Evolutionary conservation across 2,329 filamentous ascomycete genomes (phyloP).

Genomic region (Sarocladium brachiariae): DNA sequence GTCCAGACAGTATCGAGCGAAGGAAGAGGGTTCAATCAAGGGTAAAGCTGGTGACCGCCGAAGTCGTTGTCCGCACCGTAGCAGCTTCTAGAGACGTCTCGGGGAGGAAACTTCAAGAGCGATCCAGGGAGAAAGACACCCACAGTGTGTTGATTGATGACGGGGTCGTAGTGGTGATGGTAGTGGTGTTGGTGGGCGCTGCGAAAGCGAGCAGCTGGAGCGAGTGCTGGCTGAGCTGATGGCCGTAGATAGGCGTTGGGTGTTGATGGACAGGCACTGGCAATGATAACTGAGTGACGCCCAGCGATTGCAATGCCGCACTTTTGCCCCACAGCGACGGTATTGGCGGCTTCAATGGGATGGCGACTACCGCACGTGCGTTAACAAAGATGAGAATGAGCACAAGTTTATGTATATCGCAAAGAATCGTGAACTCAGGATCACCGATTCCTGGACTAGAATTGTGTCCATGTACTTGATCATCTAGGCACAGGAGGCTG

Average conservation of each 20-base stretch:
- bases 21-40: too few species aligned
- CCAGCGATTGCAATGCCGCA: slow-evolving; percentile 5
- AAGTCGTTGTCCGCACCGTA: neutral
- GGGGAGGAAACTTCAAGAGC: neutral
- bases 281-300: slow-evolving; percentile 8
- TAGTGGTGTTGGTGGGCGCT: too few species aligned
- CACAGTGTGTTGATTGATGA: neutral
- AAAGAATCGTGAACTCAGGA: too few species aligned
- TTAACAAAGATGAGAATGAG: neutral
- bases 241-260: slow-evolving; percentile 1
- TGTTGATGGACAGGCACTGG: neutral
- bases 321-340: slow-evolving; percentile 6
- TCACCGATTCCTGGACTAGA: too few species aligned
- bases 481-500: neutral
- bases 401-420: too few species aligned
- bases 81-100: neutral
- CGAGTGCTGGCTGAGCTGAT: neutral
- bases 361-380: neutral
- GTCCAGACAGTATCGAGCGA: neutral
- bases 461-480: neutral
- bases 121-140: too few species aligned
- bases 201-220: neutral
- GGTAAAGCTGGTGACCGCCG: neutral
- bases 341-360: neutral
- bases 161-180: neutral